phyloP scores from a whole-genome alignment of 352 stramenopile species.

The Globisporangium okanoganense region DNA sequence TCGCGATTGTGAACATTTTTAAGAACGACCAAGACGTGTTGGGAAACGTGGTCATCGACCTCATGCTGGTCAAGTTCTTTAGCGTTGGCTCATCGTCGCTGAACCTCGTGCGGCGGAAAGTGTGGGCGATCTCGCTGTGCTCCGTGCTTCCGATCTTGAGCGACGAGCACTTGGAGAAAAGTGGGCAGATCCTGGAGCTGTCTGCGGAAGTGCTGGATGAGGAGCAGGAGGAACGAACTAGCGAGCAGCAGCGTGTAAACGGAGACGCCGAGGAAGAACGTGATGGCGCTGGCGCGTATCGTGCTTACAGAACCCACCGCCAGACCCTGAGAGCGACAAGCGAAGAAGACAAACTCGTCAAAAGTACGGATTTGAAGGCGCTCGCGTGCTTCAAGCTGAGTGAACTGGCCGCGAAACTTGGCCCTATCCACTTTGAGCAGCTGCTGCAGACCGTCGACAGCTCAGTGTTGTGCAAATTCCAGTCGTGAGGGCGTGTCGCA shows the following conservation, averaged over 20 bases:
- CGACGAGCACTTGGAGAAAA: slow-evolving; percentile 43
- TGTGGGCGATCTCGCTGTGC: slow-evolving; percentile 63
- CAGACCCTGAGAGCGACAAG: slow-evolving; percentile 21
- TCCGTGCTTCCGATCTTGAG: slow-evolving; percentile 34
- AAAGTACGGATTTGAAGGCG: slow-evolving; percentile 37
- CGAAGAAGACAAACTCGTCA: slow-evolving; percentile 35
- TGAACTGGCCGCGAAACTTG: slow-evolving; percentile 38
- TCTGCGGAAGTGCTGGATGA: slow-evolving; percentile 67
- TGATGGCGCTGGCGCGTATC: slow-evolving; percentile 33
- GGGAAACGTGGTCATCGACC: slow-evolving; percentile 34
- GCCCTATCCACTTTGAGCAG: slow-evolving; percentile 36
- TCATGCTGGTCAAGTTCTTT: slow-evolving; percentile 75
- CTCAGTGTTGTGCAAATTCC: slow-evolving; percentile 52
- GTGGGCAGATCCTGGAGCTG: slow-evolving; percentile 66
- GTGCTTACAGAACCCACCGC: slow-evolving; percentile 42
- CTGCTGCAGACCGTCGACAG: slow-evolving; percentile 55
- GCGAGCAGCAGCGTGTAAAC: not conserved
- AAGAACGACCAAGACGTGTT: slow-evolving; percentile 32
- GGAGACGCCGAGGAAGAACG: not conserved
- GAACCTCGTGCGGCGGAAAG: slow-evolving; percentile 49
- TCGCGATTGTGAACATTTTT: slow-evolving; percentile 43
- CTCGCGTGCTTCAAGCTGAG: slow-evolving; percentile 38
- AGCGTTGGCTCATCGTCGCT: slow-evolving; percentile 57
- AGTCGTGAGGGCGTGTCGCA: slow-evolving; percentile 12
- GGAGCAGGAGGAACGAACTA: slow-evolving; percentile 36